Evolutionary conservation across 306 rosid species (phyloP).

Genomic region (Astragalus glycyphyllos): DNA sequence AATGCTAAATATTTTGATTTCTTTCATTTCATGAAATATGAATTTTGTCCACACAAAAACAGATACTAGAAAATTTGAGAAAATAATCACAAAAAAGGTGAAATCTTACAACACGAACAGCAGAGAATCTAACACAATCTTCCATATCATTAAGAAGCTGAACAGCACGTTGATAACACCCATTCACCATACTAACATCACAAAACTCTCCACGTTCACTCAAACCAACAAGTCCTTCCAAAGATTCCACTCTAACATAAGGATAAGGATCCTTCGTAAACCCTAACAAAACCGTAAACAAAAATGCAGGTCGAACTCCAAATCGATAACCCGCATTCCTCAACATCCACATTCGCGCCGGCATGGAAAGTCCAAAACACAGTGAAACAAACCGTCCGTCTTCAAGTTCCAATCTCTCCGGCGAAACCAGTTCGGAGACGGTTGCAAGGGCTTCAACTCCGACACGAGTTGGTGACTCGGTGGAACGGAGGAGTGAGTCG

Average conservation of each 20-base stretch:
- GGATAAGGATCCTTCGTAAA: conserved; percentile 88
- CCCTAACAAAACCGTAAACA: conserved; percentile 66
- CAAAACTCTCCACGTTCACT: conserved; percentile 45
- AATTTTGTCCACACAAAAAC: background rate
- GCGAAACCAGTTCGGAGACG: conserved; percentile 27
- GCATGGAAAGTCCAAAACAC: conserved; percentile 61
- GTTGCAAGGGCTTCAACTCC: conserved; percentile 55
- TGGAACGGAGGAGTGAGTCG: conserved; percentile 44
- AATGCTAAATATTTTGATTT: too few species aligned
- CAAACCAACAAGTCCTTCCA: conserved; percentile 74
- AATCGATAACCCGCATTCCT: conserved; percentile 58
- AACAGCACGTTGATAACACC: conserved; percentile 67
- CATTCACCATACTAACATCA: conserved; percentile 59
- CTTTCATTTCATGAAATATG: too few species aligned
- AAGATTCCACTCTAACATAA: conserved; percentile 62
- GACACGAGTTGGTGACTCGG: conserved; percentile 45
- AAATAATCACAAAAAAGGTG: background rate
- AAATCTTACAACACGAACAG: conserved; percentile 67
- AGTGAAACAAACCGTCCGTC: conserved; percentile 66
- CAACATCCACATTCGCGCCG: conserved; percentile 70
- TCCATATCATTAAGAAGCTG: conserved; percentile 76
- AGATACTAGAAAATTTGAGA: background rate
- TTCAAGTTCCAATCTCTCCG: conserved; percentile 46
- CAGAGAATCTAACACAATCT: conserved; percentile 63
- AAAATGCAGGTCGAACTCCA: conserved; percentile 49